Base-by-base conservation (phyloP, 2,329 filamentous ascomycete species). In the Fusarium musae region DNA sequence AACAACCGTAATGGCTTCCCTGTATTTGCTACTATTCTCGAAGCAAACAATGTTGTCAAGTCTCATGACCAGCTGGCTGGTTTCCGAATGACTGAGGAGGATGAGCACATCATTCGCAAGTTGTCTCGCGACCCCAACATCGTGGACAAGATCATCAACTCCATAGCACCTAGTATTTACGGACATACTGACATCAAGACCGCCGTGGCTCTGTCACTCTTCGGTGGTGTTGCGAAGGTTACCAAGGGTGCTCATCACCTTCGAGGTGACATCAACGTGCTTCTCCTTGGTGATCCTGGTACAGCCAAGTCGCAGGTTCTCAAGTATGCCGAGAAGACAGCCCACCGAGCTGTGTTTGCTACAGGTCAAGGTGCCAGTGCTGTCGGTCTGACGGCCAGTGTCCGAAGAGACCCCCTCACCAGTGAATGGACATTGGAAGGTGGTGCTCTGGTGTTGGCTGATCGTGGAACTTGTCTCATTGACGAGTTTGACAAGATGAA, bases 401-500 rank as follows among this genome's bases (percentile, higher is more conserved):
- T 99, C 69, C 94, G 96, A 74, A 93, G 96, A 73, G 96, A 99
- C 80, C 96, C 96, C 9, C 87, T 98, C 80, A 99, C 96, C 4
- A 93, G 93, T 81, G 96, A 99, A 84, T 99, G 96, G 96, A 98
- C 96, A 10, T 86, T 99, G 5, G 96, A 99, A 84, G 96, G 96
- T 72, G 96, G 96, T 79, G 96, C 96, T 8, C 87, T 99, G 16
- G 96, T 99, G 78, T 90, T 99, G 63, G 96, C 96, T 21, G 96
- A 99, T 81, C 93, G 94, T 74, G 96, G 96, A 44, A 97, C 94
- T 21, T 98, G 96, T 79, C 87, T 99, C 36, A 99, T 99, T 72
- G 96, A 99, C 78, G 96, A 99, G 83, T 99, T 99, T 78, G 96
- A 99, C 89, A 99, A 99, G 88, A 99, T 99, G 96, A 98, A 98